Base-by-base conservation (phyloP, 2,329 filamentous ascomycete species). In the Aspergillus sergii region DNA sequence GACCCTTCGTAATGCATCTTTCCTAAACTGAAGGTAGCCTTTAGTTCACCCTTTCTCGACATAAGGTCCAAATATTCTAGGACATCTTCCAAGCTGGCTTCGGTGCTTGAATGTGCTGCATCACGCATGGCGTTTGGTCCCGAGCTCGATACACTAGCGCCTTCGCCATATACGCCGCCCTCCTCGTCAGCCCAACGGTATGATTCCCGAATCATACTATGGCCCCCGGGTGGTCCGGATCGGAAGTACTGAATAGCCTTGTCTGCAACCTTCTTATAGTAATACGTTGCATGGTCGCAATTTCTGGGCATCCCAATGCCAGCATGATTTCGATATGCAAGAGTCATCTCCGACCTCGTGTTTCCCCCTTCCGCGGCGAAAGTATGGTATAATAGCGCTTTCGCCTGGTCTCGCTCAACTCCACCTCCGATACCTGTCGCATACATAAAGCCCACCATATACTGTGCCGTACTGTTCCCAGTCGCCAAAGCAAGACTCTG, bases 391-490 rank as follows among this genome's bases (percentile, higher is more conserved):
- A 98, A 83, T 71, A 98, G 84, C 4, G 95, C 93, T 78, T 93
- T 94, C 12, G 94, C 94, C 79, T 98, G 95, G 72, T 99, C 91
- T 50, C 88, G 86, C 74, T 91, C 87, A 7, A 97, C 92, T 1
- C 89, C 89, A 36, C 88, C 88, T 19, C 92, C 94, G 62, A 99
- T 85, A 0, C 95, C 95, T 0, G 95, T 99, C 41, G 94, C 94
- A 79, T 99, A 94, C 86, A 97, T 95, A 70, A 99, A 88, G 0
- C 92, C 95, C 54, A 98, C 76, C 94, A 99, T 97, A 78, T 96
- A 91, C 76, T 98, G 93, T 1, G 95, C 95, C 14, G 94, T 96
- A 68, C 88, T 90, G 78, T 99, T 98, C 51, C 94, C 95, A 68
- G 91, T 86, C 63, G 89, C 77, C 21, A 85, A 84, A 3, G 94